phyloP scores from a whole-genome alignment of 441 rosid genomes.

The Macaranga tanarius region DNA sequence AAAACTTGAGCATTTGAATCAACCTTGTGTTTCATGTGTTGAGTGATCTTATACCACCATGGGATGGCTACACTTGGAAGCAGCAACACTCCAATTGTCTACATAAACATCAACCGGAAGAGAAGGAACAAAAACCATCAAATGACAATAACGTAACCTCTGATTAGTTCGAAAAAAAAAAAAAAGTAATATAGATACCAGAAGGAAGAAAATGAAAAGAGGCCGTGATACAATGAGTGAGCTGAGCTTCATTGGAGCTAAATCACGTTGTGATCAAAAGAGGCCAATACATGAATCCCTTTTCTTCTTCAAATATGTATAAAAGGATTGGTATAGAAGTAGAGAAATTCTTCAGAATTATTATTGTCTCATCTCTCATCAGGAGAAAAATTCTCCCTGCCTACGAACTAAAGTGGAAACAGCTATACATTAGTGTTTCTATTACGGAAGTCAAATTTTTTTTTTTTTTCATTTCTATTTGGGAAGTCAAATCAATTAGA shows the following conservation, averaged over 20 bases:
- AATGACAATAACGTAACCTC: not conserved
- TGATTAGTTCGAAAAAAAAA: not conserved
- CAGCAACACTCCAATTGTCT: slow-evolving; percentile 40
- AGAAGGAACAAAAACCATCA: not conserved
- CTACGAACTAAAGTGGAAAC: not conserved
- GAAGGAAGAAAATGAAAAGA: slow-evolving; percentile 26
- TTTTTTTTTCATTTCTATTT: not conserved
- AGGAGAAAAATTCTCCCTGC: not conserved
- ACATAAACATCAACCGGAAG: not conserved
- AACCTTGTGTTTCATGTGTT: slow-evolving; percentile 27
- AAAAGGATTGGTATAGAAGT: too few species aligned
- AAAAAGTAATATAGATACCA: slow-evolving; percentile 25
- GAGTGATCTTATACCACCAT: slow-evolving; percentile 37
- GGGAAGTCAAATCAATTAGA: not conserved
- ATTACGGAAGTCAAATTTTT: not conserved
- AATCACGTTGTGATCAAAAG: not conserved
- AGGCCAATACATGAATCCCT: not conserved
- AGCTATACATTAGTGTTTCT: not conserved
- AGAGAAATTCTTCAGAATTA: not conserved
- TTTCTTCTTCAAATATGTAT: too few species aligned
- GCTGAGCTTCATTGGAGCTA: slow-evolving; percentile 36
- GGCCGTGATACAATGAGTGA: slow-evolving; percentile 31
- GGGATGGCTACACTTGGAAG: slow-evolving; percentile 37
- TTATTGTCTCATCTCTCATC: too few species aligned
- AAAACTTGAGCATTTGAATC: slow-evolving; percentile 20